Base-by-base conservation (phyloP, 352 stramenopile species). In the Pythium sp. region DNA sequence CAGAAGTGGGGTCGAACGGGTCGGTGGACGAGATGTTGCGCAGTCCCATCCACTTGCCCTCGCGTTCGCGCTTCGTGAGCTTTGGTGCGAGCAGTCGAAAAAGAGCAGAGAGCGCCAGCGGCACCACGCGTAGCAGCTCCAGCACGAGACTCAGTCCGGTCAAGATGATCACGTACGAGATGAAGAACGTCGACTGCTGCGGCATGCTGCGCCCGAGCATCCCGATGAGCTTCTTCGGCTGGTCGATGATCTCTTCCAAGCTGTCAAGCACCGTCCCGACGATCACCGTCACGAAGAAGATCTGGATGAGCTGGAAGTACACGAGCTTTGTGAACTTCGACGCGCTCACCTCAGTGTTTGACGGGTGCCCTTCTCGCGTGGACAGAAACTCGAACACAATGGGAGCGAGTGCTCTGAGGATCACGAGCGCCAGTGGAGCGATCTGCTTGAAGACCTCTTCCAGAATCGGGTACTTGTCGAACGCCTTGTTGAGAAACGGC, bases 171-270 rank as follows among this genome's bases (percentile, higher is more conserved):
- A 94, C 77, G 69, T 89, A 94, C 24, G 83, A 90, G 71, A 93
- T 94, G 70, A 93, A 94, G 55, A 91, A 90, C 47, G 84, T 91
- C n/a, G 85, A 92, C 66, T 93, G 87, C 60, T 90, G 82, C 18
- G 87, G 83, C 75, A 94, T 93, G 32, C 80, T 90, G 34, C 72
- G 72, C 5, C 85, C 87, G 53, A 94, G 81, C 79, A 94, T 91
- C 1, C 62, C 67, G 32, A 94, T 87, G 8, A 93, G 57, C 30
- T 65, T 78, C 68, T 90, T 91, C 0, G 84, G 87, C 28, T 91
- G 83, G 54, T 94, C 76, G 20, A 92, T 18, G 43, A 94, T 90
- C 28, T 84, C 81, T 58, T 86, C 85, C 18, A 92, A 46, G 30
- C 82, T 92, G 63, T 91, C 84, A 57, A 94, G 66, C 53, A 93